Conservation (phyloP, 306 rosid species). For the Benincasa hispida region DNA sequence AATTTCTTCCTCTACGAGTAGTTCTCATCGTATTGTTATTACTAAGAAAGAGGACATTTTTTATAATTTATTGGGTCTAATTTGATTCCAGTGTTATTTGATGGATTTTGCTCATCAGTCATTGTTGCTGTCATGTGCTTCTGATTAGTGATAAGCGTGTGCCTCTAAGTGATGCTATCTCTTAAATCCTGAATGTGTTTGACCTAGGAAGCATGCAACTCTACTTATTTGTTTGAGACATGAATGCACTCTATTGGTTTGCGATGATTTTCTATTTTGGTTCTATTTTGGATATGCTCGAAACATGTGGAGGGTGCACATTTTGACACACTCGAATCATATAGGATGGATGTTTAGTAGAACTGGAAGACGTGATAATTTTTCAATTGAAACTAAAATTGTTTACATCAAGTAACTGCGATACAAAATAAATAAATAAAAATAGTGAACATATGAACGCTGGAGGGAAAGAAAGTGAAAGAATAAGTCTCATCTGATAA, state of each 20-base stretch:
- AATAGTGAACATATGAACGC: background rate
- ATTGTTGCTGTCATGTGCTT: background rate
- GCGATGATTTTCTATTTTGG: background rate
- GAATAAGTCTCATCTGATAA: background rate
- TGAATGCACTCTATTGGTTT: background rate
- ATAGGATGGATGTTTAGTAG: background rate
- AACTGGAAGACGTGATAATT: background rate
- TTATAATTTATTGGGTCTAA: background rate
- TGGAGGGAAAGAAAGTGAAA: background rate
- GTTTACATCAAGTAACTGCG: background rate
- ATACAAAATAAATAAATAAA: background rate
- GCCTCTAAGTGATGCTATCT: background rate
- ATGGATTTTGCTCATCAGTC: background rate
- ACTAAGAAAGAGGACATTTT: background rate
- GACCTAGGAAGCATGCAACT: background rate
- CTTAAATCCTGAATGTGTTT: background rate
- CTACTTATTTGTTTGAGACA: background rate
- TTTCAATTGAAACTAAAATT: background rate
- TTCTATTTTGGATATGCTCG: background rate
- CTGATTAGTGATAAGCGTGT: background rate
- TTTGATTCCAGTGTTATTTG: background rate
- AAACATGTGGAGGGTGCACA: background rate
- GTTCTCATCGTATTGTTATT: background rate
- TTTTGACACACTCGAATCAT: background rate
- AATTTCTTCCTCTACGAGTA: background rate